Evolutionary conservation across 2,329 filamentous ascomycete genomes (phyloP), one percentile per base, ranked within the genome.

Genomic region (Arthrinium puccinioides): DNA sequence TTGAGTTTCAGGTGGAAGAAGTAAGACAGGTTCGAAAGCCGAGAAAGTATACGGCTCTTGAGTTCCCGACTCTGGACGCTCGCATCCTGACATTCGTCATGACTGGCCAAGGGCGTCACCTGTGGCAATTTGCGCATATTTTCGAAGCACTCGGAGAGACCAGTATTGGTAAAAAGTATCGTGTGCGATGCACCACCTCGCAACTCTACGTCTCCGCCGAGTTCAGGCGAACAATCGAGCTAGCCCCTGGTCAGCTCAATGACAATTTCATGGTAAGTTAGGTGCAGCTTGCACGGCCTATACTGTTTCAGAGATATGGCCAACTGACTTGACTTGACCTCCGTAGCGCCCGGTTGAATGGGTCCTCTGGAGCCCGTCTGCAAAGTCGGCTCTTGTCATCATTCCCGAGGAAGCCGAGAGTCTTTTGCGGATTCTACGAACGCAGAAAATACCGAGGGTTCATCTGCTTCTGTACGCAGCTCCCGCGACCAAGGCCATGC

Each of bases 391-490:
- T 0, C 43, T 85, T 0, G 52, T 84, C 2, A 49, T 84, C 2
- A 76, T 74, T 20, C 74, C 78, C 0, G 79, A 84, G 44, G 81
- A 85, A 50, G 76, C 70, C 0, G 75, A 84, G 38, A 43, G 82
- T 0, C 44, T 83, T 0, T 62, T 84, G 4, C 63, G 64, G 0
- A 42, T 63, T 0, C 44, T 81, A 6, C 54, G 53, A 2, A 13
- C 4, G 5, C 24, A 28, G 20, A 25, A 9, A 6, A 20, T 30
- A 1, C 38, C 26, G 13, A 38, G 46, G 1, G 64, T 66, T 0
- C 64, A 74, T 36, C 57, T 84, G 0, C 51, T 83, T 1, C 54
- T 65, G 0, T 85, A 84, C 41, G 66, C 78, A 0, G 69, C 79
- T 0, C 76, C 81, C 0, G 65, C 80, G 0, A 82, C 79, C 0